Percentiles rank a stretch among this genome's conserved stretches.
These are phyloP conservation scores for Sporothrix brunneoviolacea DNA, from an alignment of 2,329 filamentous ascomycete genomes.

Conservation along the genomic window DNA sequence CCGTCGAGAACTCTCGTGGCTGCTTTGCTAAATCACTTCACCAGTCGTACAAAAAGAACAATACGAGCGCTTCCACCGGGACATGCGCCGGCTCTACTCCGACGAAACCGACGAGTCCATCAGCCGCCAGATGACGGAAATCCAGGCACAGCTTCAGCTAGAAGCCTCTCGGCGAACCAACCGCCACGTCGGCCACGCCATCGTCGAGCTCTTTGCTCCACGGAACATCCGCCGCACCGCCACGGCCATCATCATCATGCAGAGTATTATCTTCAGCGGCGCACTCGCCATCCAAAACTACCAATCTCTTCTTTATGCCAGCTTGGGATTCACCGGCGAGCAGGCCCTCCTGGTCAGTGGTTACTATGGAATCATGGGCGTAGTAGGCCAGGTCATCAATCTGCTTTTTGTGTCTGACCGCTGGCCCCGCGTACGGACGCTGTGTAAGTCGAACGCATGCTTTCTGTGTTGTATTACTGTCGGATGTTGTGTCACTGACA, in stretches of 20 bases:
- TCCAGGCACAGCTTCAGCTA: constrained; percentile 22
- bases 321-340: constrained; percentile 41
- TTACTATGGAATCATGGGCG: constrained; percentile 31
- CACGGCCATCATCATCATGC: constrained; percentile 25
- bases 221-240: constrained; percentile 25
- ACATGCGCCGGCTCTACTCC: constrained; percentile 21
- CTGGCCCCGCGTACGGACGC: constrained; percentile 21
- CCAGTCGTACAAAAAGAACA: constrained; percentile 20
- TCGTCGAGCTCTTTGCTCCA: constrained; percentile 23
- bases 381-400: constrained; percentile 26
- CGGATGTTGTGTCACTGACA: no score
- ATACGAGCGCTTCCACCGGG: constrained; percentile 22
- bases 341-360: constrained; percentile 42
- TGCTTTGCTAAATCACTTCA: no score
- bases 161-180: constrained; percentile 18
- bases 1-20: no score
- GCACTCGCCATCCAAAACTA: constrained; percentile 28
- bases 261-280: constrained; percentile 27
- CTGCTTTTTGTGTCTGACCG: constrained; percentile 24
- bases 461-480: neutral
- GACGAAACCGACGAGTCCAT: constrained; percentile 22
- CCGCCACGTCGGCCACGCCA: constrained; percentile 12
- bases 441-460: neutral
- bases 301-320: constrained; percentile 30
- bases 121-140: constrained; percentile 20